Percentiles rank a stretch among this genome's conserved stretches.
Conservation (phyloP, 306 rosid genomes). For the Pterocarpus macrocarpus region DNA sequence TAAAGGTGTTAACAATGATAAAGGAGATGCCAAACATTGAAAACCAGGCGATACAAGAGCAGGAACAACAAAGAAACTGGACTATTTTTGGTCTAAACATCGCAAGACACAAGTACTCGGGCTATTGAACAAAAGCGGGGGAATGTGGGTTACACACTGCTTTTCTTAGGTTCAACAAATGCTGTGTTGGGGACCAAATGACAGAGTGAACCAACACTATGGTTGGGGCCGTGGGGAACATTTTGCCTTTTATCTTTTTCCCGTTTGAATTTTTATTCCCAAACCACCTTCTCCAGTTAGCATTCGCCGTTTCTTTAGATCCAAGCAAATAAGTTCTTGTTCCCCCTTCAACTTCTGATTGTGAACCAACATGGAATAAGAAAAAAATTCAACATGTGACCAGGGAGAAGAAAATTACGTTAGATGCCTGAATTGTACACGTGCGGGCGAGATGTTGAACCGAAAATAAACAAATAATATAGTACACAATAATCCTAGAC, state of each 20-base stretch:
- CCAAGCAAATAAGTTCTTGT: constrained; percentile 52
- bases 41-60: constrained; percentile 4
- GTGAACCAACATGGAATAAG: constrained; percentile 7
- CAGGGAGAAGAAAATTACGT: constrained; percentile 20
- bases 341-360: constrained; percentile 34
- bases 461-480: constrained; percentile 11
- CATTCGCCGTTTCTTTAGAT: constrained; percentile 55
- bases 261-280: constrained; percentile 35
- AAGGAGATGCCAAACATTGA: constrained; percentile 14
- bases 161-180: constrained; percentile 34
- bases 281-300: constrained; percentile 23
- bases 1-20: not conserved
- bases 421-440: constrained; percentile 51
- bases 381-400: constrained; percentile 27
- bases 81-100: constrained; percentile 18
- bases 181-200: constrained; percentile 57
- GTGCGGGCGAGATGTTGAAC: constrained; percentile 50
- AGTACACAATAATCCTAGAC: too few species aligned
- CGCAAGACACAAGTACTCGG: not conserved
- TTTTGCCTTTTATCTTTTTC: constrained; percentile 40
- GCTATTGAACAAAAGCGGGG: constrained; percentile 1
- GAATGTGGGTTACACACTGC: constrained; percentile 47
- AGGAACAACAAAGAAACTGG: not conserved
- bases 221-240: constrained; percentile 82
- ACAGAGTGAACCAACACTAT: constrained; percentile 58